Percentiles rank a stretch among this genome's conserved stretches.
These are phyloP conservation scores for Adiantum capillusveneris DNA, from an alignment of 75 land plant species.

Conservation along the genomic window DNA sequence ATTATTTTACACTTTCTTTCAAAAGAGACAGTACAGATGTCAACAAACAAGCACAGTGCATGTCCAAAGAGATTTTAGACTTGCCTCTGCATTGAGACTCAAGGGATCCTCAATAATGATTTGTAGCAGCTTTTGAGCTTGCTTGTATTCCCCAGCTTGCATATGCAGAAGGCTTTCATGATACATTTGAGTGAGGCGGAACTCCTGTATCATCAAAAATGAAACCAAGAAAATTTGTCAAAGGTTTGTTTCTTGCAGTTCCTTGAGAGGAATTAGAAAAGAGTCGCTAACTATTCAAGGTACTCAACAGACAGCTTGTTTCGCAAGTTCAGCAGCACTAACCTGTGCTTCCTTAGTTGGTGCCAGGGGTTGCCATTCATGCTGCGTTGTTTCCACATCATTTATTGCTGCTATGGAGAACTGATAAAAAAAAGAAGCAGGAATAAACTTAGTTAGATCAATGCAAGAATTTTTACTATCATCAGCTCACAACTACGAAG, in stretches of 20 bases:
- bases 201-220: conserved; percentile 49
- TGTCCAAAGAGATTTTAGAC: background rate
- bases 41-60: background rate
- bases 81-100: conserved; percentile 52
- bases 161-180: conserved; percentile 76
- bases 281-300: too few species aligned
- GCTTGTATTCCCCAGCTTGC: conserved; percentile 65
- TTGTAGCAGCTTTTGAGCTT: conserved; percentile 79
- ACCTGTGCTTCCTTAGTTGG: conserved; percentile 99
- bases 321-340: background rate
- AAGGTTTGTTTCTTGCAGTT: too few species aligned
- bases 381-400: conserved; percentile 48
- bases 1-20: background rate
- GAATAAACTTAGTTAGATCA: too few species aligned
- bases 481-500: too few species aligned
- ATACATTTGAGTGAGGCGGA: conserved; percentile 76
- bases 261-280: too few species aligned
- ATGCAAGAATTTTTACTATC: too few species aligned
- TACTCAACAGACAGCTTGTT: too few species aligned
- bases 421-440: too few species aligned
- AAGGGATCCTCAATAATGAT: conserved; percentile 83
- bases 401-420: conserved; percentile 95
- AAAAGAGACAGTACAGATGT: background rate
- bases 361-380: conserved; percentile 79
- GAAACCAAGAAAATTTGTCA: too few species aligned